Percentiles rank a stretch among this genome's conserved stretches.
Evolutionary conservation across 2,329 filamentous ascomycete genomes (phyloP).

Genomic region (Fusarium beomiforme): DNA sequence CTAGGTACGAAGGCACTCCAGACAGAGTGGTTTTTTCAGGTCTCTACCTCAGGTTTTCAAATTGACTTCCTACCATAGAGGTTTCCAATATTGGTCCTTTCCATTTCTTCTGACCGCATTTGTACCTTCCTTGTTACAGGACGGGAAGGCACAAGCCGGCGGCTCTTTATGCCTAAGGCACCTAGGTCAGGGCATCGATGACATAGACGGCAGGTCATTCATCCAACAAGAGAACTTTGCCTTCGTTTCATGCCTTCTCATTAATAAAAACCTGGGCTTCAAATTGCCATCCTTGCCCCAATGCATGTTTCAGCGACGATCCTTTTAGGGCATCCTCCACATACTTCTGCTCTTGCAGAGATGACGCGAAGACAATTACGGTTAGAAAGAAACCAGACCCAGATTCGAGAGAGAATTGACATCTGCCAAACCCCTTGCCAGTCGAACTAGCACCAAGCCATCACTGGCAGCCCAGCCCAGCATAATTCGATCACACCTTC

Average conservation of each 20-base stretch:
- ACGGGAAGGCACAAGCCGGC: not conserved
- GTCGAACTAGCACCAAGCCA: constrained; percentile 24
- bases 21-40: not conserved
- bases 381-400: constrained; percentile 11
- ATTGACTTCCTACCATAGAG: not conserved
- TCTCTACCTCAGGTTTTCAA: not conserved
- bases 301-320: constrained; percentile 1
- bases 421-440: constrained; percentile 35
- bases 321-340: not conserved
- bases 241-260: not conserved
- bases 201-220: not conserved
- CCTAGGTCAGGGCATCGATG: not conserved
- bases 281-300: not conserved
- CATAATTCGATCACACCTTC: constrained; percentile 24
- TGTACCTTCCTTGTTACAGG: not conserved
- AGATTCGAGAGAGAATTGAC: constrained; percentile 7
- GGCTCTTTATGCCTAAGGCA: not conserved
- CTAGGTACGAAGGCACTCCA: too few species aligned
- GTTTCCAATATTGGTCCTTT: constrained; percentile 1
- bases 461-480: constrained; percentile 17
- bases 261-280: not conserved
- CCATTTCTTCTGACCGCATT: constrained; percentile 2
- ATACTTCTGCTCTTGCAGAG: not conserved
- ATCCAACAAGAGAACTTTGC: not conserved
- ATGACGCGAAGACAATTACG: constrained; percentile 5